These are phyloP conservation scores for Cyclotella baltica DNA, from an alignment of 108 stramenopile species.

Conservation along the genomic window DNA sequence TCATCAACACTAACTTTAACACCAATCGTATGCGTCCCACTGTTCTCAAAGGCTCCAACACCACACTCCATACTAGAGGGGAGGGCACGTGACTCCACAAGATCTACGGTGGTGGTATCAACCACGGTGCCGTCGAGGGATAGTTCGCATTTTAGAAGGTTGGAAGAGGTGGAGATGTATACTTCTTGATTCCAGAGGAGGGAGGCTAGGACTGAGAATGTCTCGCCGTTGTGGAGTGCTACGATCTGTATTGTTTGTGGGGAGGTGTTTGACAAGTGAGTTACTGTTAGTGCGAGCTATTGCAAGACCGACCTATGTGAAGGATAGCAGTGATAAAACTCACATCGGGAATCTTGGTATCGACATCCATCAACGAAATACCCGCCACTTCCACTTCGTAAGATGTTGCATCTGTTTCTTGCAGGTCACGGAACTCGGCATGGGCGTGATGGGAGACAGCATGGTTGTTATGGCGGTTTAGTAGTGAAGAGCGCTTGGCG, in stretches of 20 bases:
- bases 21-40: slow-evolving; percentile 27
- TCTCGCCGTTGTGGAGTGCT: neutral
- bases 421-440: neutral
- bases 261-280: neutral
- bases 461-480: neutral
- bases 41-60: neutral
- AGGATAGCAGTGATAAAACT: neutral
- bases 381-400: neutral
- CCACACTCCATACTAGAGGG: slow-evolving; percentile 21
- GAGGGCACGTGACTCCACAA: slow-evolving; percentile 25
- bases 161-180: slow-evolving; percentile 16
- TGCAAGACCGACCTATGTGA: no score
- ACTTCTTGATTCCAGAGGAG: slow-evolving; percentile 22
- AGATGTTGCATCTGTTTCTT: neutral
- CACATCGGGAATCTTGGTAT: slow-evolving; percentile 12
- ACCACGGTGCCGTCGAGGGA: slow-evolving; percentile 10
- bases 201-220: slow-evolving; percentile 13
- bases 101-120: slow-evolving; percentile 20
- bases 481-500: neutral
- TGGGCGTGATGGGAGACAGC: neutral
- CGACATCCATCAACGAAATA: slow-evolving; percentile 1
- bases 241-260: neutral
- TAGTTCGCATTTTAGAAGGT: slow-evolving; percentile 16
- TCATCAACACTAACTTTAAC: slow-evolving; percentile 26
- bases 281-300: neutral